These are phyloP conservation scores for Pseudocercospora ulei DNA, from an alignment of 2,329 filamentous ascomycete genomes.

Conservation along the genomic window DNA sequence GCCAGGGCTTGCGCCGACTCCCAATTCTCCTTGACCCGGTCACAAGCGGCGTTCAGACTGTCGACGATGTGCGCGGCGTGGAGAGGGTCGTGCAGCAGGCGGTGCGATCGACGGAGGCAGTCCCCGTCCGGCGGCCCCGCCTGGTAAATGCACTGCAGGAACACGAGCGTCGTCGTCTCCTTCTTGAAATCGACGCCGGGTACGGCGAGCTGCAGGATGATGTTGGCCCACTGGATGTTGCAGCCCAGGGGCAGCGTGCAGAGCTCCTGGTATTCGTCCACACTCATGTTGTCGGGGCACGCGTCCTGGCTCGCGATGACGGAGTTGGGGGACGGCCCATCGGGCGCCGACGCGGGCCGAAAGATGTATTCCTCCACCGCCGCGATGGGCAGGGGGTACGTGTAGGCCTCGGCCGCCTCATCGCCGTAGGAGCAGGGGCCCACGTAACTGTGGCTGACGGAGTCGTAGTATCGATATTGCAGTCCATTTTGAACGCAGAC, in stretches of 20 bases:
- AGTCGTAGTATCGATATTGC: conserved; percentile 44
- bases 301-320: conserved; percentile 42
- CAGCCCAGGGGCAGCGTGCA: conserved; percentile 43
- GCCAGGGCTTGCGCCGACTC: conserved; percentile 24
- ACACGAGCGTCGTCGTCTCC: conserved; percentile 42
- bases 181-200: conserved; percentile 53
- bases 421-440: conserved; percentile 12
- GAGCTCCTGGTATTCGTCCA: conserved; percentile 48
- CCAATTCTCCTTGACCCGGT: conserved; percentile 27
- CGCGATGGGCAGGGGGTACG: conserved; percentile 33
- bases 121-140: conserved; percentile 37
- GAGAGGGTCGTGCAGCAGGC: conserved; percentile 41
- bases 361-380: conserved; percentile 25
- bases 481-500: conserved; percentile 44
- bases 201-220: conserved; percentile 45
- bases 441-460: conserved; percentile 4
- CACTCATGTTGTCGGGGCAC: conserved; percentile 42
- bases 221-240: conserved; percentile 41
- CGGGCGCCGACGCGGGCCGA: conserved; percentile 22
- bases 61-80: conserved; percentile 13
- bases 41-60: conserved; percentile 14
- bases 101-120: conserved; percentile 42
- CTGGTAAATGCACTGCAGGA: conserved; percentile 48
- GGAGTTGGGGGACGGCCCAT: conserved; percentile 21
- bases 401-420: conserved; percentile 27